phyloP scores from a whole-genome alignment of 805 yeast species.

The Saccharomycopsis malanga region DNA sequence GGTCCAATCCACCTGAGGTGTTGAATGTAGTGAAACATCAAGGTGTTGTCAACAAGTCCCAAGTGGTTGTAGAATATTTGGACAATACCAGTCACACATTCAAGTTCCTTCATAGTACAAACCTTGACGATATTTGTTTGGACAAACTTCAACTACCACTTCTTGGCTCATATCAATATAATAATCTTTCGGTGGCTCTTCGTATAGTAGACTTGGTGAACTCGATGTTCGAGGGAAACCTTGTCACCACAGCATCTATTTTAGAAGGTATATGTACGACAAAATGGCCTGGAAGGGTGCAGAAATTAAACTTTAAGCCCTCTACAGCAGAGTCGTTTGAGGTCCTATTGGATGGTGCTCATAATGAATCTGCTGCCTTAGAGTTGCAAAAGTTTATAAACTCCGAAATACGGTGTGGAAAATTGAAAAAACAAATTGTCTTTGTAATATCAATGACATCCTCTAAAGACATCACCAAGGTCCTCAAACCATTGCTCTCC shows the following conservation, averaged over 20 bases:
- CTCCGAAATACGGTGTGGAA: conserved; percentile 18
- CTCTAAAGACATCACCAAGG: conserved; percentile 53
- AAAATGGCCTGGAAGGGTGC: conserved; percentile 86
- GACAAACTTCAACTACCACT: conserved; percentile 35
- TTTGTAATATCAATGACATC: conserved; percentile 71
- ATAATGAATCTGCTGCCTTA: conserved; percentile 78
- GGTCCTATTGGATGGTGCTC: conserved; percentile 83
- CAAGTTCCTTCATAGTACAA: neutral
- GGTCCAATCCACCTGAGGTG: conserved; percentile 49
- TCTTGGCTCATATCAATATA: conserved; percentile 64
- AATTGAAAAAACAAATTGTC: conserved; percentile 25
- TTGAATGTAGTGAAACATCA: conserved; percentile 37
- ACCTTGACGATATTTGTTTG: neutral
- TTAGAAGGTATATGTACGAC: conserved; percentile 47
- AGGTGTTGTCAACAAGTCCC: conserved; percentile 32
- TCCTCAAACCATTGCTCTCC: conserved; percentile 45
- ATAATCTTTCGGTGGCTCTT: conserved; percentile 64
- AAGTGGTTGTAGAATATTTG: conserved; percentile 23
- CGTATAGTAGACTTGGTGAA: conserved; percentile 39
- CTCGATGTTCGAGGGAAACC: conserved; percentile 23
- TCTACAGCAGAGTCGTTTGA: conserved; percentile 25
- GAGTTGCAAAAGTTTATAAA: conserved; percentile 55
- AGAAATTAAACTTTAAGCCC: conserved; percentile 34
- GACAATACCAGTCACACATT: neutral
- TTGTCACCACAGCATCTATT: conserved; percentile 33